Conservation (phyloP, 306 rosid species). For the Sophora flavescens region DNA sequence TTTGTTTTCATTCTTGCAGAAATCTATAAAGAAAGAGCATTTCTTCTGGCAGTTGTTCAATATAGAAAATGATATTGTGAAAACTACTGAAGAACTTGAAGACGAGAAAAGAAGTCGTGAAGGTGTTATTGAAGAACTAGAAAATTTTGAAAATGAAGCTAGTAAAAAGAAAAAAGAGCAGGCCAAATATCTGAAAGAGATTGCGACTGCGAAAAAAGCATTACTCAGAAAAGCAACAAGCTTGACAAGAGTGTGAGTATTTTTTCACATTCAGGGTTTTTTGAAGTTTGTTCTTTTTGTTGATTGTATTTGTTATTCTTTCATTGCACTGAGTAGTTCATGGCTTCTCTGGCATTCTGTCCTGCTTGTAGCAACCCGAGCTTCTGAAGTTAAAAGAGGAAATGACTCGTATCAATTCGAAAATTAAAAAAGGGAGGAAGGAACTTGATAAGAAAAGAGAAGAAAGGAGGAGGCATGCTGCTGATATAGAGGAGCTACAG, state of each 20-base stretch:
- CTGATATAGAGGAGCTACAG: slow-evolving; percentile 62
- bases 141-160: slow-evolving; percentile 70
- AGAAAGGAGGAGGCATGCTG: slow-evolving; percentile 71
- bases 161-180: slow-evolving; percentile 89
- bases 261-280: slow-evolving; percentile 19
- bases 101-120: slow-evolving; percentile 73
- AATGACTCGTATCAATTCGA: slow-evolving; percentile 83
- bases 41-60: slow-evolving; percentile 89
- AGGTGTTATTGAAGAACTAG: slow-evolving; percentile 77
- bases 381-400: slow-evolving; percentile 96
- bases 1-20: slow-evolving; percentile 62
- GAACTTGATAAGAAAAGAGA: slow-evolving; percentile 77
- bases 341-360: slow-evolving; percentile 41
- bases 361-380: slow-evolving; percentile 87
- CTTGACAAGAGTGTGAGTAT: slow-evolving; percentile 92
- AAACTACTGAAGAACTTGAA: slow-evolving; percentile 76
- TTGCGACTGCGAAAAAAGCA: slow-evolving; percentile 78
- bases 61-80: slow-evolving; percentile 76
- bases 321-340: slow-evolving; percentile 15
- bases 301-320: slow-evolving; percentile 25
- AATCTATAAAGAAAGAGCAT: slow-evolving; percentile 81
- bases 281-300: slow-evolving; percentile 28
- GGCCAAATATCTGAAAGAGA: slow-evolving; percentile 81
- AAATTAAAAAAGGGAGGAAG: slow-evolving; percentile 77
- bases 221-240: slow-evolving; percentile 73